Percentiles rank a stretch among this genome's conserved stretches.
Evolutionary conservation across 2,329 filamentous ascomycete genomes (phyloP).

Genomic region (Fusarium sp.): DNA sequence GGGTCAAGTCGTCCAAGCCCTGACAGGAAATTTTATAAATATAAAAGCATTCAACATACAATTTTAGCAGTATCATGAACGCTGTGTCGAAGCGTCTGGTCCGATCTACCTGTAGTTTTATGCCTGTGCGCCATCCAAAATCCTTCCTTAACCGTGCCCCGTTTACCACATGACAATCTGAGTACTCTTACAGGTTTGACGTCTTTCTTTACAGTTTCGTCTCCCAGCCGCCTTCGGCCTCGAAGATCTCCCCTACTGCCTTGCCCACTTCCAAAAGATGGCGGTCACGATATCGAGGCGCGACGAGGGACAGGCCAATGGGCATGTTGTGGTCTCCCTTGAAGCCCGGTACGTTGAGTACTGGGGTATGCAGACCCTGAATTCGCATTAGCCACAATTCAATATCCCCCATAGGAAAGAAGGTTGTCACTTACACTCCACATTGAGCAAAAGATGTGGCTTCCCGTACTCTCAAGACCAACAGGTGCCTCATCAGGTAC

Average conservation of each 20-base stretch:
- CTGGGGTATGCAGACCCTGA: constrained; percentile 70
- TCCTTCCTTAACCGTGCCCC: not conserved
- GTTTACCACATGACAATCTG: constrained; percentile 7
- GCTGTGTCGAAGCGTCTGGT: not conserved
- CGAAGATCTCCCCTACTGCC: constrained; percentile 55
- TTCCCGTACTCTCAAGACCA: constrained; percentile 69
- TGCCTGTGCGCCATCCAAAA: constrained; percentile 11
- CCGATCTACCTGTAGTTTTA: constrained; percentile 11
- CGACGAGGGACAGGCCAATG: constrained; percentile 70
- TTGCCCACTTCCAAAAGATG: constrained; percentile 61
- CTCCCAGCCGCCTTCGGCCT: constrained; percentile 50
- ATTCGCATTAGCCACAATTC: constrained; percentile 5
- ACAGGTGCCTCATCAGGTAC: constrained; percentile 72
- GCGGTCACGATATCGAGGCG: constrained; percentile 62
- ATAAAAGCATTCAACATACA: constrained; percentile 39
- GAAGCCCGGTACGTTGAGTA: constrained; percentile 76
- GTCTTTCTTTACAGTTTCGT: constrained; percentile 18
- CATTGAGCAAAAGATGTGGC: constrained; percentile 65
- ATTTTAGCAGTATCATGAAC: constrained; percentile 1
- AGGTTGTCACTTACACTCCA: constrained; percentile 64
- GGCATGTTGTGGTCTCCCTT: constrained; percentile 68
- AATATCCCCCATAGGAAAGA: not conserved
- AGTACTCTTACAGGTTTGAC: constrained; percentile 6
- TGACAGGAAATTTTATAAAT: constrained; percentile 31
- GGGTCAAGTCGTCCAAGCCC: constrained; percentile 23